A percentile compares a stretch with the other conserved stretches of the same genome.
Evolutionary conservation across 2,329 filamentous ascomycete genomes (phyloP).

Genomic region (Diaporthe sp.): DNA sequence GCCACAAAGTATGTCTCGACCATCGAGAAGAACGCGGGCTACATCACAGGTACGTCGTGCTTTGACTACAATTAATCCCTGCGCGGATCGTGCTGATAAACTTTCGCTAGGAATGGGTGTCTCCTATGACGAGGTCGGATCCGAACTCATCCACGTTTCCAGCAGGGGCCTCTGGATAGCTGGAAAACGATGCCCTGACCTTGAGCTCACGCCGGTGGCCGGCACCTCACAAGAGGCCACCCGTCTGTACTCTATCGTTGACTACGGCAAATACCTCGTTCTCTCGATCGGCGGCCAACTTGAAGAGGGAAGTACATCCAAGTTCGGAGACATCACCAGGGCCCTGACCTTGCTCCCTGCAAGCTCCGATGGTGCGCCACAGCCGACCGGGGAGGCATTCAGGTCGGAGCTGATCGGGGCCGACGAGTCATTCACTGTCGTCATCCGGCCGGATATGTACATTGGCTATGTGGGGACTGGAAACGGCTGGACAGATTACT

Average conservation of each 20-base stretch:
- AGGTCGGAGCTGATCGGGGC: slow-evolving; percentile 49
- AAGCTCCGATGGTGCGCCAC: slow-evolving; percentile 21
- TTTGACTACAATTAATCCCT: background rate
- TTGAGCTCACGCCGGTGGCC: slow-evolving; percentile 52
- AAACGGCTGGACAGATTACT: slow-evolving; percentile 48
- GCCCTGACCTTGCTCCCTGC: slow-evolving; percentile 4
- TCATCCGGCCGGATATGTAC: slow-evolving; percentile 58
- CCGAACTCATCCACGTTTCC: slow-evolving; percentile 52
- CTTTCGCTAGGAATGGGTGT: slow-evolving; percentile 55
- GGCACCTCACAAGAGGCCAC: slow-evolving; percentile 45
- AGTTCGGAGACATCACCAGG: background rate
- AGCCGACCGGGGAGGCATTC: slow-evolving; percentile 44
- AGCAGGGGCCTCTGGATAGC: slow-evolving; percentile 54
- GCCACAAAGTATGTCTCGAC: slow-evolving; percentile 62
- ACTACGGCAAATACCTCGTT: slow-evolving; percentile 30
- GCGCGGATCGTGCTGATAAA: slow-evolving; percentile 7
- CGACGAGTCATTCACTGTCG: slow-evolving; percentile 49
- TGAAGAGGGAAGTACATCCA: background rate
- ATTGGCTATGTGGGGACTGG: slow-evolving; percentile 52
- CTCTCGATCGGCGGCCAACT: background rate
- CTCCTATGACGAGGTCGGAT: slow-evolving; percentile 53
- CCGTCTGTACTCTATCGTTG: slow-evolving; percentile 14
- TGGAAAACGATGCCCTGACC: slow-evolving; percentile 55
- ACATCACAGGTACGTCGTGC: slow-evolving; percentile 57
- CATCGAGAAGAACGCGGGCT: slow-evolving; percentile 62